A percentile compares a stretch with the other conserved stretches of the same genome.
Evolutionary conservation across 768 basidiomycete species (phyloP).

Genomic region (Amanita jacksonii): DNA sequence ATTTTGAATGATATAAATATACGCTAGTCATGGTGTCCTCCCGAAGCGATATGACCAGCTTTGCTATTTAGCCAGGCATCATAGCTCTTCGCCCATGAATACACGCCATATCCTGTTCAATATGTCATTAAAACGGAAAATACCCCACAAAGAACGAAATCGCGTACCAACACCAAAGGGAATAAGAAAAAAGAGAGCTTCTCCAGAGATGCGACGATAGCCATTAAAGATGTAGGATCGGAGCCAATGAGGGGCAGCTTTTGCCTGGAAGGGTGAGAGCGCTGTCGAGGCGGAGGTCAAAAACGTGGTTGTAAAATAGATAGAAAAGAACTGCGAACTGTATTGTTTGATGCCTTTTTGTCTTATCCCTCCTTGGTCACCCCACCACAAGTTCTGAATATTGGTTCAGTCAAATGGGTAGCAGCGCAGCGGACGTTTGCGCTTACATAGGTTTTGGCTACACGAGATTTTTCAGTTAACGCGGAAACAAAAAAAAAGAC

Average conservation of each 20-base stretch:
- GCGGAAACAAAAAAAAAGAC: constrained; percentile 1
- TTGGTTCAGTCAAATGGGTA: constrained; percentile 1
- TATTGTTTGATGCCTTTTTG: constrained; percentile 74
- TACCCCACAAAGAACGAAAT: neutral
- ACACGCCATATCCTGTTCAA: constrained; percentile 60
- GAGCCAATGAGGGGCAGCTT: constrained; percentile 61
- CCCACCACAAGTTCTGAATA: constrained; percentile 89
- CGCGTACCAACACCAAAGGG: constrained; percentile 72
- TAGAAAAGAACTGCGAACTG: constrained; percentile 42
- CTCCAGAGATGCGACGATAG: constrained; percentile 62
- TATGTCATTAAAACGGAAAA: neutral
- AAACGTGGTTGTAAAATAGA: constrained; percentile 4
- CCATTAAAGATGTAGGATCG: constrained; percentile 82
- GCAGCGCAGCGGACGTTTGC: neutral
- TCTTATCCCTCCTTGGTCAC: constrained; percentile 52
- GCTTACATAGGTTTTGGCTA: constrained; percentile 81
- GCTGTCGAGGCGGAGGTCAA: no score
- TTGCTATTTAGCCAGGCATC: constrained; percentile 69
- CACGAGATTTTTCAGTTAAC: constrained; percentile 4
- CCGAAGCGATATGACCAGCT: constrained; percentile 57
- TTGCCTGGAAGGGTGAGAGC: constrained; percentile 76
- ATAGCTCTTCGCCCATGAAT: constrained; percentile 68
- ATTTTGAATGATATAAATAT: neutral
- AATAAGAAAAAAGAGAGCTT: constrained; percentile 69
- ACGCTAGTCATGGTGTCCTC: constrained; percentile 27